Conservation (phyloP, 2,329 filamentous ascomycete species). For the Venturia effusa region DNA sequence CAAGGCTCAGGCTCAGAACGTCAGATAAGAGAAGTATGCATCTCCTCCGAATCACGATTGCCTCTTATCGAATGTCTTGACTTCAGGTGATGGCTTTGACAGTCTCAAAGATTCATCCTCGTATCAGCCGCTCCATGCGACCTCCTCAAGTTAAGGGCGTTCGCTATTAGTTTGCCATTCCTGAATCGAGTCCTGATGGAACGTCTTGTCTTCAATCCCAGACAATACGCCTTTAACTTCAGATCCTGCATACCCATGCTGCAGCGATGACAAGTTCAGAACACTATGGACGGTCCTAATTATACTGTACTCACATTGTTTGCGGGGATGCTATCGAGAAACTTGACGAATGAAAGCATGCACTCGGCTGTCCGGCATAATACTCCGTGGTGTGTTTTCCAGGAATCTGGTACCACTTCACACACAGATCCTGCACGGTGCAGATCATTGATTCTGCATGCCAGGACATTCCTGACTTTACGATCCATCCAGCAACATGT, state of each 20-base stretch:
- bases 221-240: background rate
- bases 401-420: background rate
- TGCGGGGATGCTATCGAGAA: background rate
- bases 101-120: background rate
- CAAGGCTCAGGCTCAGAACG: background rate
- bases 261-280: background rate
- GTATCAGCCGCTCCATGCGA: background rate
- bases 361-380: background rate
- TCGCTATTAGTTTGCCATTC: background rate
- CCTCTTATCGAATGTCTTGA: background rate
- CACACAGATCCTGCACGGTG: background rate
- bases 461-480: background rate
- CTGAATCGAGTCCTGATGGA: background rate
- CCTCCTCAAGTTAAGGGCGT: background rate
- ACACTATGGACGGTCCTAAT: background rate
- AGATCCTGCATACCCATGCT: slow-evolving; percentile 5
- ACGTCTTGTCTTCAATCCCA: background rate
- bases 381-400: background rate
- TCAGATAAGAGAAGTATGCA: background rate
- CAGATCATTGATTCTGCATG: background rate
- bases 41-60: background rate
- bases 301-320: background rate
- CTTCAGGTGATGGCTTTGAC: background rate
- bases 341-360: background rate
- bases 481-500: background rate